Evolutionary conservation across 495 filamentous ascomycete species (phyloP), one percentile per base, ranked within the genome.

Genomic region (Neurospora sp.): DNA sequence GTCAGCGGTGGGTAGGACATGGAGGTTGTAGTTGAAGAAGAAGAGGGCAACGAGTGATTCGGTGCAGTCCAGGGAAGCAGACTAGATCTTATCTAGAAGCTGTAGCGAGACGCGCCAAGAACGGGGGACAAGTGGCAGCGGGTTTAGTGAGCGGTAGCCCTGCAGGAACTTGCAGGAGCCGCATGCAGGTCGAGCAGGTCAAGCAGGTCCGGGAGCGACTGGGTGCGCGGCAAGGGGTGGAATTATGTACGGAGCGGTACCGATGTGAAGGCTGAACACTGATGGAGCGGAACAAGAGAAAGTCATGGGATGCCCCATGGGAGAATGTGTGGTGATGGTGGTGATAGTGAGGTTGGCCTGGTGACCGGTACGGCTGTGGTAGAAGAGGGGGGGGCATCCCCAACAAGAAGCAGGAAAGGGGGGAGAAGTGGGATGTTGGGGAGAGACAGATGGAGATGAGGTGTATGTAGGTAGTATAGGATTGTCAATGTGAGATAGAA

Each of bases 101-200:
- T 18, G 27, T 18, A 18, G 73, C 31, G 12, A 37, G n/a, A 35
- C 72, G 38, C 69, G 76, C 76, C 73, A 75, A 75, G 75, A 72
- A 12, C 41, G 31, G 69, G 44, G 69, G 39, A 38, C 74, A 54
- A 69, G 73, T 72, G 72, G 76, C 27, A 73, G 76, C 44, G 70
- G 75, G 23, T 41, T 72, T 48, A 72, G 39, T 59, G 70, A 74
- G 73, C 76, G 76, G 73, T 59, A 75, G 48, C 72, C 54, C n/a
- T 76, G 77, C 78, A 78, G 77, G 73, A 73, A 69, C 75, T 70
- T 80, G 79, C 79, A 81, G 76, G 75, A 80, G 79, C 77, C 78
- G 77, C 78, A 80, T 80, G 79, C 78, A 81, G 76, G 70, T 66
- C 40, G 70, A 70, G 54, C 40, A 73, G 69, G 73, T 14, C 76